These are phyloP conservation scores for Podosphaera xanthii DNA, from an alignment of 2,329 filamentous ascomycete species.

Conservation along the genomic window DNA sequence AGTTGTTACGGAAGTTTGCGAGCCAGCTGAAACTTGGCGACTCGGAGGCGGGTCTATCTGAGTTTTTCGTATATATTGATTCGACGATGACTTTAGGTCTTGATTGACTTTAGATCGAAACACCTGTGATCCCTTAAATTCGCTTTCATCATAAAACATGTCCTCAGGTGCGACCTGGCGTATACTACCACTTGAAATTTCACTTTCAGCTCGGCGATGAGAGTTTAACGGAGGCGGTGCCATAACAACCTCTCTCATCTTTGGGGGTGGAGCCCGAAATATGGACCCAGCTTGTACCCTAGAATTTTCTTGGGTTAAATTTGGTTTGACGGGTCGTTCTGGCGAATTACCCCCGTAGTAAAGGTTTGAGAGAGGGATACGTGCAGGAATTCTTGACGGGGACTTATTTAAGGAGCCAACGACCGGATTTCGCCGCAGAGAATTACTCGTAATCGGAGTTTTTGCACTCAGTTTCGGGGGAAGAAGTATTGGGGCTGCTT, in stretches of 20 bases:
- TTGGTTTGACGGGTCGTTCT: slow-evolving; percentile 31
- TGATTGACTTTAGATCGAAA: slow-evolving; percentile 18
- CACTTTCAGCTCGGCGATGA: slow-evolving; percentile 26
- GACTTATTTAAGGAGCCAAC: slow-evolving; percentile 20
- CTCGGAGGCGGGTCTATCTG: slow-evolving; percentile 16
- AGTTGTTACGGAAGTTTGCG: slow-evolving; percentile 24
- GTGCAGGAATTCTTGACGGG: slow-evolving; percentile 46
- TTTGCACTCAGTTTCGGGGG: slow-evolving; percentile 19
- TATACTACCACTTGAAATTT: slow-evolving; percentile 30
- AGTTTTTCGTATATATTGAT: slow-evolving; percentile 18
- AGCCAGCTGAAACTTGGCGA: slow-evolving; percentile 53
- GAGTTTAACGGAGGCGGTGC: slow-evolving; percentile 28
- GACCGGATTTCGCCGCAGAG: slow-evolving; percentile 14
- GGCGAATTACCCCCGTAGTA: slow-evolving; percentile 59
- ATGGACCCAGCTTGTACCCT: slow-evolving; percentile 27
- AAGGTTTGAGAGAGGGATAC: slow-evolving; percentile 45
- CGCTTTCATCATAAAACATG: slow-evolving; percentile 48
- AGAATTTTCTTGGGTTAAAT: slow-evolving; percentile 5
- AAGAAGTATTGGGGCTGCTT: slow-evolving; percentile 8
- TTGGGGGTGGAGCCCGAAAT: slow-evolving; percentile 53
- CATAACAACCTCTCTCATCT: slow-evolving; percentile 65
- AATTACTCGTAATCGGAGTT: slow-evolving; percentile 27
- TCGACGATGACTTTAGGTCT: slow-evolving; percentile 22
- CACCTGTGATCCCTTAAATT: slow-evolving; percentile 16
- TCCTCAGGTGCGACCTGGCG: slow-evolving; percentile 53